These are phyloP conservation scores for Umbelopsis sp. DNA, from an alignment of 371 early-diverging fungal species.

Conservation along the genomic window DNA sequence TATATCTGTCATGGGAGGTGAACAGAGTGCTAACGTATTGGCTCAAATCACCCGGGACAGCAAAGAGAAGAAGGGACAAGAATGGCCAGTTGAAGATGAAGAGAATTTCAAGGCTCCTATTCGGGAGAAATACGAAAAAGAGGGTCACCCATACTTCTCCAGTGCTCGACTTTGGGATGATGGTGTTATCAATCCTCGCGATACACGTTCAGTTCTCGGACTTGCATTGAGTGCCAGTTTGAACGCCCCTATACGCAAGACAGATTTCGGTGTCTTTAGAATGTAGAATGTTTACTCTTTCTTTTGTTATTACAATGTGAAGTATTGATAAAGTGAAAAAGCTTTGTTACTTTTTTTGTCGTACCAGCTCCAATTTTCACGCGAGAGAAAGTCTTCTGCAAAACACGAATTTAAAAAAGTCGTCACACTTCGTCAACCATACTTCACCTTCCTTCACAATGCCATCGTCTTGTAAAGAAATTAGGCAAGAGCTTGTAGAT, in stretches of 20 bases:
- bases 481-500: constrained; percentile 70
- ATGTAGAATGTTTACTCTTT: constrained; percentile 69
- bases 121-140: constrained; percentile 85
- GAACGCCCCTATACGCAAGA: constrained; percentile 78
- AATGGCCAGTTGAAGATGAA: constrained; percentile 76
- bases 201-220: constrained; percentile 89
- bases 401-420: not conserved
- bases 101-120: constrained; percentile 88
- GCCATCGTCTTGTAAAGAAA: constrained; percentile 72
- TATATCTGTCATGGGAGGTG: constrained; percentile 98
- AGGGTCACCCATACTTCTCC: constrained; percentile 95
- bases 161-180: constrained; percentile 96
- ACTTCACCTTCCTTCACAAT: constrained; percentile 25
- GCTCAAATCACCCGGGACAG: constrained; percentile 89
- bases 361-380: too few species aligned
- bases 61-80: constrained; percentile 79
- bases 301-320: not conserved
- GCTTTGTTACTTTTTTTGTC: too few species aligned
- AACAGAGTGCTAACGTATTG: constrained; percentile 95
- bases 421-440: not conserved
- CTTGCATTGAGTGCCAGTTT: constrained; percentile 84
- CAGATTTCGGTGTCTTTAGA: constrained; percentile 94
- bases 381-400: too few species aligned
- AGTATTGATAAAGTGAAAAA: not conserved
- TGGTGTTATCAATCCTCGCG: constrained; percentile 92